These are phyloP conservation scores for Malus hybrid DNA, from an alignment of 331 rosid species.

Conservation along the genomic window DNA sequence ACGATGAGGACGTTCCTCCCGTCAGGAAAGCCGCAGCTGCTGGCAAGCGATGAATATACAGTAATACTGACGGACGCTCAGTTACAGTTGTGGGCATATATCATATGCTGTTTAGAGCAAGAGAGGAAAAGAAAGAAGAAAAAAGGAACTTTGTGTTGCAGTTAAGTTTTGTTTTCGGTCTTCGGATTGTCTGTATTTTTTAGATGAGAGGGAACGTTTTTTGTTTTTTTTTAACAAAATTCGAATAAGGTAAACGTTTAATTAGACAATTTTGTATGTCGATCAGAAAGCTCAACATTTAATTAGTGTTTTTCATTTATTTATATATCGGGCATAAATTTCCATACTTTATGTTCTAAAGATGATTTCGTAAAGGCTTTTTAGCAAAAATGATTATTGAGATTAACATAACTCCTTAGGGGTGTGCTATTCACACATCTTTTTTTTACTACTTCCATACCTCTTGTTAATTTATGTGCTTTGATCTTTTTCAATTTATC, in stretches of 20 bases:
- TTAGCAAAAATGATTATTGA: too few species aligned
- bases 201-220: conserved; percentile 31
- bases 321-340: too few species aligned
- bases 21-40: conserved; percentile 47
- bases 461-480: too few species aligned
- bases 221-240: background rate
- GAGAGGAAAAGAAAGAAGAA: conserved; percentile 8
- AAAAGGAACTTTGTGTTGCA: conserved; percentile 23
- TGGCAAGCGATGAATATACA: conserved; percentile 52
- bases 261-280: conserved; percentile 18
- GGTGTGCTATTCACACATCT: too few species aligned
- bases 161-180: conserved; percentile 44
- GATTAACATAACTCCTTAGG: too few species aligned
- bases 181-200: conserved; percentile 25
- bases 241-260: conserved; percentile 40
- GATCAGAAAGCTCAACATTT: background rate
- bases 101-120: conserved; percentile 26
- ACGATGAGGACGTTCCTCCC: conserved; percentile 77
- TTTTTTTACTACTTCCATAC: too few species aligned
- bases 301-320: background rate
- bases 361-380: too few species aligned
- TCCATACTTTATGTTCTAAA: too few species aligned
- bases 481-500: too few species aligned
- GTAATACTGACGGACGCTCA: conserved; percentile 11
- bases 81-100: conserved; percentile 32